Evolutionary conservation across 306 rosid species (phyloP), one percentile per base, ranked within the genome.

Genomic region (Arachis stenosperma): DNA sequence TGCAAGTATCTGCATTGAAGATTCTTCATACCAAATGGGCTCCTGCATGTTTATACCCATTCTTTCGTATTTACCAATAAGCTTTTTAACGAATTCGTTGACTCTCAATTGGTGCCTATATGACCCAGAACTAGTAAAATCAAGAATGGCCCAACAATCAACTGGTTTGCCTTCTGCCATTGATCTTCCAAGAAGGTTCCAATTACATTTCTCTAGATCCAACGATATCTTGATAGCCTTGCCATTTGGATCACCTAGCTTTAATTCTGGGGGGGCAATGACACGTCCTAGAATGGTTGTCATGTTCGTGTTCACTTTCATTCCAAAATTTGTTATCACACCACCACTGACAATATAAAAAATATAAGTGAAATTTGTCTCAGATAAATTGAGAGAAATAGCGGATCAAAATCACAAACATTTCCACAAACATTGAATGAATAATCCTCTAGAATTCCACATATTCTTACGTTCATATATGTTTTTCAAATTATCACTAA

Each of bases 211-310:
- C 73, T 84, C 87, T 33, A 33, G 66, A 68, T 91, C 97, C 67
- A 87, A 81, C 37, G 61, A 52, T 57, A 86, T 29, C 29, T 67
- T 86, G 27, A 60, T 63, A 47, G 30, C 43, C 81, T 61, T 79
- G 57, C 95, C 97, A 70, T 70, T 75, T 8, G 74, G 65, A 80
- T 77, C 78, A n/a, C 91, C 87, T 41, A 89, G 41, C 75, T 81
- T 89, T 84, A 91, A 70, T 61, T 52, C 84, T 30, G 97, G 97
- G 11, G 97, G 96, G 15, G 69, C 84, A 75, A 91, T 84, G 47
- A 91, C 84, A 29, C 92, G 92, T 67, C 88, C 97, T 9, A 27
- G 58, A 15, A 87, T 84, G 33, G 69, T 43, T 73, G 90, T 87
- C 92, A 91, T 86, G 77, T 73, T 61, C 39, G 46, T 83, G 75